These are phyloP conservation scores for Ananas comosus DNA, from an alignment of 176 grass and related monocot species.

Conservation along the genomic window DNA sequence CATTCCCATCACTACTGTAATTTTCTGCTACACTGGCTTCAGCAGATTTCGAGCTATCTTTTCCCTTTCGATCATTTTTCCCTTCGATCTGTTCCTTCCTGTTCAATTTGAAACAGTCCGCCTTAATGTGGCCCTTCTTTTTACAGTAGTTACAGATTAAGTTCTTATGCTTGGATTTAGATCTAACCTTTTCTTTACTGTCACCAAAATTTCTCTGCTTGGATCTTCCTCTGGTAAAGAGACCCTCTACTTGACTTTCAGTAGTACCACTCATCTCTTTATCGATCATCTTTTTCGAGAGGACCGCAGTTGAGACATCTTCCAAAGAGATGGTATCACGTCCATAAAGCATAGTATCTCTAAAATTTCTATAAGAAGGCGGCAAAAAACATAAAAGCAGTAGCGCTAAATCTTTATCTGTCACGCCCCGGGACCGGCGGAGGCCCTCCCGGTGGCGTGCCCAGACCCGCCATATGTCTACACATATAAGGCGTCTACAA, in stretches of 20 bases:
- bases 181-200: background rate
- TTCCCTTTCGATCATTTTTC: background rate
- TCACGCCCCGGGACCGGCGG: too few relatives aligned
- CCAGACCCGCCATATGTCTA: too few relatives aligned
- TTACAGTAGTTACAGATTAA: slow-evolving; percentile 4
- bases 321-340: background rate
- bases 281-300: background rate
- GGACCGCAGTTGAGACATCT: slow-evolving; percentile 3
- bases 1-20: background rate
- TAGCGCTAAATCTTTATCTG: slow-evolving; percentile 9
- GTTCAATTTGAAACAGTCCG: background rate
- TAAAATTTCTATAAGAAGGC: background rate
- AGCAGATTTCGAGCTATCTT: background rate
- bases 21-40: background rate
- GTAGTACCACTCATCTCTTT: slow-evolving; percentile 7
- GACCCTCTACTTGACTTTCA: background rate
- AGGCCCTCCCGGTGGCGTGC: too few relatives aligned
- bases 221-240: background rate
- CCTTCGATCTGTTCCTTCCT: background rate
- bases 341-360: slow-evolving; percentile 1
- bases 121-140: background rate
- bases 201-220: background rate
- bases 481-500: too few relatives aligned
- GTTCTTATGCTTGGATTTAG: background rate
- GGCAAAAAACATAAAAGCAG: slow-evolving; percentile 1